Evolutionary conservation across 148 eudicot species (phyloP).

Genomic region (Hydrangea macrophylla): DNA sequence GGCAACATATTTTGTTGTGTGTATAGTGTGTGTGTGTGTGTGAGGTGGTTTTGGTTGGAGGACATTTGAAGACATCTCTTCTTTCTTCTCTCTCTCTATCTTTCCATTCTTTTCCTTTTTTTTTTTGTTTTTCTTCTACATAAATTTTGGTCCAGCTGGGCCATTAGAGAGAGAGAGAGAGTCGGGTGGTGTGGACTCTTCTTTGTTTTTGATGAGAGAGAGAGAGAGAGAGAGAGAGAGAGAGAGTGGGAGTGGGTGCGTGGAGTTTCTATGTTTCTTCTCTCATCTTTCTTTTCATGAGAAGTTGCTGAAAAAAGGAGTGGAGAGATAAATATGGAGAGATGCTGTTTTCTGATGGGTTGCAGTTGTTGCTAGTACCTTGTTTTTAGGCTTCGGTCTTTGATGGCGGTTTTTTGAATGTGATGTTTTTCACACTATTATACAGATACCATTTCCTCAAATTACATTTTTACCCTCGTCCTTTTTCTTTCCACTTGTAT

Average conservation of each 20-base stretch:
- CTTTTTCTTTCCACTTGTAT: not conserved
- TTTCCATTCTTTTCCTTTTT: slow-evolving; percentile 1
- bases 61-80: slow-evolving; percentile 27
- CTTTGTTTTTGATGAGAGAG: slow-evolving; percentile 17
- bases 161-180: slow-evolving; percentile 31
- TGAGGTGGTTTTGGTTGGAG: slow-evolving; percentile 39
- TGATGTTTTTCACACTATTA: slow-evolving; percentile 15
- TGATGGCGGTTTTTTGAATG: slow-evolving; percentile 18
- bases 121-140: slow-evolving; percentile 14
- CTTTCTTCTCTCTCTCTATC: slow-evolving; percentile 8
- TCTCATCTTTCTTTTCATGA: not conserved
- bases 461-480: not conserved
- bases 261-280: slow-evolving; percentile 13
- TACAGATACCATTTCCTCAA: not conserved
- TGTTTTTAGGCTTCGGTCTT: slow-evolving; percentile 21
- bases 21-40: slow-evolving; percentile 6
- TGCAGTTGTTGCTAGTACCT: slow-evolving; percentile 19
- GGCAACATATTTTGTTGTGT: slow-evolving; percentile 17
- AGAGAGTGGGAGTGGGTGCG: not conserved
- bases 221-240: slow-evolving; percentile 31
- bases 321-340: slow-evolving; percentile 3
- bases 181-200: slow-evolving; percentile 28
- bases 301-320: slow-evolving; percentile 17
- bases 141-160: slow-evolving; percentile 42
- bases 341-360: slow-evolving; percentile 22